Evolutionary conservation across 2,329 filamentous ascomycete genomes (phyloP).

Genomic region (Akanthomyces lecanii): DNA sequence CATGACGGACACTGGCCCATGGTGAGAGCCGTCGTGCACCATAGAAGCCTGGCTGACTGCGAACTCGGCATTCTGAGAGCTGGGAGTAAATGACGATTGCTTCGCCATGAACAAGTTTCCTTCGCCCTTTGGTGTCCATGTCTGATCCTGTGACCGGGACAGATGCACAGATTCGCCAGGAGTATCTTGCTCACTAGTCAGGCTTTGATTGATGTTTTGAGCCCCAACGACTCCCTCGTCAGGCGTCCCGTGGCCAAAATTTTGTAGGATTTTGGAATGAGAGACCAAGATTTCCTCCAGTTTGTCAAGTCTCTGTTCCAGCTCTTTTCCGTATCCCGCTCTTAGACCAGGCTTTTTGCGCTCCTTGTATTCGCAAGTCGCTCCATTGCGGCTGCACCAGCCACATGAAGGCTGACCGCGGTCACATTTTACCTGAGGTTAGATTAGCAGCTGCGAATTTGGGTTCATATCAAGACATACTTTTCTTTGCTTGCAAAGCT

Average conservation of each 20-base stretch:
- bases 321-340: constrained; percentile 66
- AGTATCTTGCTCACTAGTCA: constrained; percentile 53
- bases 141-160: constrained; percentile 47
- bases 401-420: constrained; percentile 68
- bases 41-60: constrained; percentile 43
- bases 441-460: constrained; percentile 18
- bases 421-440: constrained; percentile 65
- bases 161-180: constrained; percentile 45
- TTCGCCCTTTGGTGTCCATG: constrained; percentile 53
- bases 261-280: constrained; percentile 64
- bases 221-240: constrained; percentile 21
- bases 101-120: constrained; percentile 59
- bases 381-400: constrained; percentile 62
- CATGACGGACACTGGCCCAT: constrained; percentile 39
- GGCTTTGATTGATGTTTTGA: constrained; percentile 41
- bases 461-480: constrained; percentile 36
- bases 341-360: constrained; percentile 63
- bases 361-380: constrained; percentile 63
- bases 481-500: constrained; percentile 78
- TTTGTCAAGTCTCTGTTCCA: constrained; percentile 67
- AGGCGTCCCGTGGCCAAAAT: constrained; percentile 41
- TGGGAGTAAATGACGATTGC: constrained; percentile 45
- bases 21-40: constrained; percentile 48
- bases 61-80: constrained; percentile 48
- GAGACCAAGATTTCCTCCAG: constrained; percentile 62